phyloP scores from a whole-genome alignment of 1,139 yeast species.

The Petasospora fabianii region DNA sequence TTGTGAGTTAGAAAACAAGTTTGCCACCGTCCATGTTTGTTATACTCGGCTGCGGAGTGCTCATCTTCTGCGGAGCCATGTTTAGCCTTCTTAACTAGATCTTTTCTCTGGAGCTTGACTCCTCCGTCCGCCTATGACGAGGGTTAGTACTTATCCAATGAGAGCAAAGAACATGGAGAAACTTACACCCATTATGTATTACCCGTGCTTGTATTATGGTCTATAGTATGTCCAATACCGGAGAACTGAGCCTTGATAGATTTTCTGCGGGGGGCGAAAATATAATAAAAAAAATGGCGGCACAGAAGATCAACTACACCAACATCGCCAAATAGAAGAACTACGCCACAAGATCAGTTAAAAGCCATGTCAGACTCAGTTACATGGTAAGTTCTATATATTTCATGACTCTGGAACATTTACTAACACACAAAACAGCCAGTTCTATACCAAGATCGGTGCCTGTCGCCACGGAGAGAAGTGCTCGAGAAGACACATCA shows the following conservation, averaged over 20 bases:
- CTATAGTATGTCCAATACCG: neutral
- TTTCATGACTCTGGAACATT: neutral
- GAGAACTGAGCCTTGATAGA: neutral
- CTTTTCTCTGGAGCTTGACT: constrained; percentile 45
- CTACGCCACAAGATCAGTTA: neutral
- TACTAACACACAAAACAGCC: constrained; percentile 26
- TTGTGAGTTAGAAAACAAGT: constrained; percentile 41
- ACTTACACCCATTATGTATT: constrained; percentile 17
- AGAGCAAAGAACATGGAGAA: neutral
- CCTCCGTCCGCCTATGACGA: constrained; percentile 41
- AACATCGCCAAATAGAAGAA: neutral
- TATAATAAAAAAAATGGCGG: neutral
- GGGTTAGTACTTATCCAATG: constrained; percentile 7
- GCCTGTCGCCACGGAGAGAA: constrained; percentile 93
- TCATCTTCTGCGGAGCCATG: constrained; percentile 8
- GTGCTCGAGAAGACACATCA: constrained; percentile 74
- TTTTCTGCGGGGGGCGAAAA: neutral
- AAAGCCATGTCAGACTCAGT: constrained; percentile 22
- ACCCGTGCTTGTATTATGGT: neutral
- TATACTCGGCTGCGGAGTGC: constrained; percentile 12
- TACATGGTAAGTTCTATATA: constrained; percentile 15
- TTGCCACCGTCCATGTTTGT: constrained; percentile 33
- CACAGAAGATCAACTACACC: neutral
- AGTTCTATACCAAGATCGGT: constrained; percentile 80
- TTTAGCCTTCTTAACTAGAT: constrained; percentile 27